Base-by-base conservation (phyloP, 768 basidiomycete species). In the Leucogyrophana mollusca region DNA sequence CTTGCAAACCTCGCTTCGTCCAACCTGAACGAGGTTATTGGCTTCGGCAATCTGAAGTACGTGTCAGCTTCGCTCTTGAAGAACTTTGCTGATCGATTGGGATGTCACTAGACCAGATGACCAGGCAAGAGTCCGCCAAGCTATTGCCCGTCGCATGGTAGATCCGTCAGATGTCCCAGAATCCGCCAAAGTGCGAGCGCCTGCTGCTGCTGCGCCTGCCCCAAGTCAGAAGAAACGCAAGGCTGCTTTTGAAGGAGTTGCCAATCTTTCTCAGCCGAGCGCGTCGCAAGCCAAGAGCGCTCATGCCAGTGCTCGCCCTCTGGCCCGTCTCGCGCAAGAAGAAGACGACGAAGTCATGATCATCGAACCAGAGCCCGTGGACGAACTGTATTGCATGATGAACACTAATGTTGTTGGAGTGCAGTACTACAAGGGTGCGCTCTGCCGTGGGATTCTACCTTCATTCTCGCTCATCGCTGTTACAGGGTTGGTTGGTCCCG, bases 401-500 rank as follows among this genome's bases (percentile, higher is more conserved):
- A 61, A 62, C 3, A 77, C 85, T 0, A 82, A 77, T 38, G 79
- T 91, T 9, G 92, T 94, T 0, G 92, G 92, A 0, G 71, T 94
- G 11, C 89, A 90, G 58, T 91, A 94, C 57, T 94, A 94, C 58
- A 71, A 71, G 59, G 86, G 86, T 80, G 25, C 1, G 63, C 53
- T 3, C 16, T 35, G 14, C 25, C 2, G 40, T 42, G 23, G 38
- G n/a, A 3, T 50, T 8, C 3, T 24, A 9, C 41, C 42, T 24
- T 4, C 27, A 17, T 30, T n/a, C 21, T n/a, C 6, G 34, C 43
- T 52, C 16, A 56, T 46, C 8, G 30, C 16, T 38, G 17, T n/a
- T 27, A n/a, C 46, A 82, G 92, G 90, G 23, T 56, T 94, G 44
- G 92, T 93, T 30, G 89, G 83, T 13, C 64, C 78, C 2, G 89